Percentiles rank a stretch among this genome's conserved stretches.
Evolutionary conservation across 108 stramenopile species (phyloP).

Genomic region (Skeletonema costatum): DNA sequence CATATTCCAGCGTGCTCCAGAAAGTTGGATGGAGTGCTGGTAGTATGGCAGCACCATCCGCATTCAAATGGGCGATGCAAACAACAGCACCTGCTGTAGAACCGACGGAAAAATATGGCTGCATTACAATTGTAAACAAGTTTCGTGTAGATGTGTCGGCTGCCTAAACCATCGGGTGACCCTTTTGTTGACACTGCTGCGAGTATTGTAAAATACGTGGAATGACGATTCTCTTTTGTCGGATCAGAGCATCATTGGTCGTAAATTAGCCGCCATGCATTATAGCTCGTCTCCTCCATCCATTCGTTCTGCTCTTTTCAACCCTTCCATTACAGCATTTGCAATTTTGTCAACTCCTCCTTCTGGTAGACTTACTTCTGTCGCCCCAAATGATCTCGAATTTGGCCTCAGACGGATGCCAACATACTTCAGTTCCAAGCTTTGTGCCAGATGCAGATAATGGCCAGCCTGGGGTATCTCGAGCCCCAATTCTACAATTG

Average conservation of each 20-base stretch:
- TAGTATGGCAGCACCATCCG: too few species aligned
- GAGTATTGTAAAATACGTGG: too few species aligned
- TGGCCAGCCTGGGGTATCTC: constrained; percentile 23
- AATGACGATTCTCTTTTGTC: too few species aligned
- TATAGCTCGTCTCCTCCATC: not conserved
- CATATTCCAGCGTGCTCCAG: too few species aligned
- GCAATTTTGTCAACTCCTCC: constrained; percentile 13
- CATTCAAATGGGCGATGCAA: too few species aligned
- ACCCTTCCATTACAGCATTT: constrained; percentile 10
- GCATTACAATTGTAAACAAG: too few species aligned
- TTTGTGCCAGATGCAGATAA: constrained; percentile 16
- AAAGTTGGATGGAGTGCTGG: too few species aligned
- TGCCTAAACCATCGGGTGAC: too few species aligned
- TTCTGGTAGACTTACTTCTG: constrained; percentile 14
- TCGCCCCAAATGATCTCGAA: constrained; percentile 27
- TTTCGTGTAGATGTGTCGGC: too few species aligned
- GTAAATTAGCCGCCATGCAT: not conserved
- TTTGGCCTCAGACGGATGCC: constrained; percentile 9
- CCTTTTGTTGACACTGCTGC: too few species aligned
- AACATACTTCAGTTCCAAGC: constrained; percentile 22
- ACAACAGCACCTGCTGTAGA: too few species aligned
- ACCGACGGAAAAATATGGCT: too few species aligned
- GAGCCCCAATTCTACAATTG: constrained; percentile 14
- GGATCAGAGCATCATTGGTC: not conserved
- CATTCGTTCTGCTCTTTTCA: not conserved